These are phyloP conservation scores for Phytophthora colocasiae DNA, from an alignment of 352 stramenopile species.

Conservation along the genomic window DNA sequence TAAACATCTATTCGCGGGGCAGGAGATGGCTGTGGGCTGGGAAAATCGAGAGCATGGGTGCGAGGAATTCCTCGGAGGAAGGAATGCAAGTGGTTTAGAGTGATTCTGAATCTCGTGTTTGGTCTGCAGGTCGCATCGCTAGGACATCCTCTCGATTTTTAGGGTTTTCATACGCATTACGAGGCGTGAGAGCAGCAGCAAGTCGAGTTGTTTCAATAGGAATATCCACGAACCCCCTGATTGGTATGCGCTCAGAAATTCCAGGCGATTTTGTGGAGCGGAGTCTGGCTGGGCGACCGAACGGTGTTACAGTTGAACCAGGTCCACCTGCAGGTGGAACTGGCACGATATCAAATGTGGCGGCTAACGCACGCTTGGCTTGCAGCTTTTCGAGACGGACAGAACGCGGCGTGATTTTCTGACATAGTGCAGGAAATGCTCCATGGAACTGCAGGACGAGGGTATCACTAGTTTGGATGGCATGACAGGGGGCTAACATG, in stretches of 20 bases:
- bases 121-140: conserved; percentile 6
- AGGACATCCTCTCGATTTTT: conserved; percentile 53
- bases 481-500: too few species aligned
- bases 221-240: conserved; percentile 3
- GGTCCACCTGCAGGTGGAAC: not conserved
- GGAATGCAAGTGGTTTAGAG: not conserved
- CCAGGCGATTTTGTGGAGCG: not conserved
- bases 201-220: conserved; percentile 38
- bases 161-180: conserved; percentile 51
- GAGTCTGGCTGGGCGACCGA: not conserved
- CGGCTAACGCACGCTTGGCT: conserved; percentile 34
- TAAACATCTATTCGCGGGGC: conserved; percentile 1
- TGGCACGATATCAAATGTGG: conserved; percentile 39
- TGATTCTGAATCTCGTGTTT: conserved; percentile 9
- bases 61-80: not conserved
- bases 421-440: conserved; percentile 53
- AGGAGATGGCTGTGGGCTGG: not conserved
- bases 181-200: conserved; percentile 48
- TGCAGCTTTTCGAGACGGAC: conserved; percentile 33
- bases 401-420: conserved; percentile 40
- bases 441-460: conserved; percentile 45
- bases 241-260: not conserved
- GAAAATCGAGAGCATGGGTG: not conserved
- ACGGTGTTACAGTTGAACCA: not conserved
- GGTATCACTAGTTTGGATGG: not conserved